Conservation (phyloP, 441 rosid species). For the Kokia cookei region DNA sequence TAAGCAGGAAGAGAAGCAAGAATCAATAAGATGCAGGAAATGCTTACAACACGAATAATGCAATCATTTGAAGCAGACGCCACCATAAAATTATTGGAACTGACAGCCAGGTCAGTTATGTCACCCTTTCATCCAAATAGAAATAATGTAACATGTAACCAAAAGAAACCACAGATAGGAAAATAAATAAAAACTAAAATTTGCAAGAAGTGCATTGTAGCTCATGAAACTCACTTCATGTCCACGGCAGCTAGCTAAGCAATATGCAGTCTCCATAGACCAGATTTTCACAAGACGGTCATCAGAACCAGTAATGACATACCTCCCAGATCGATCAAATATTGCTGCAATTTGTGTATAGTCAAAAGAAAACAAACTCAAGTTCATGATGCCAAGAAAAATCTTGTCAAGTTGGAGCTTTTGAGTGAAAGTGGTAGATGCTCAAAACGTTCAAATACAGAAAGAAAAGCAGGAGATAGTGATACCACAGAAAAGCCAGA, state of each 20-base stretch:
- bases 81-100: conserved; percentile 85
- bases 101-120: conserved; percentile 98
- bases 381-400: background rate
- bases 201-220: conserved; percentile 14
- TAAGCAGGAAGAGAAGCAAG: conserved; percentile 6
- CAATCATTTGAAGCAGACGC: conserved; percentile 99
- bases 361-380: conserved; percentile 4
- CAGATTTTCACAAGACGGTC: conserved; percentile 99
- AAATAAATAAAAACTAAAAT: conserved; percentile 5
- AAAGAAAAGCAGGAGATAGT: background rate
- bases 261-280: conserved; percentile 99
- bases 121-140: conserved; percentile 70
- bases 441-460: background rate
- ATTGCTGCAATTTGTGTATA: conserved; percentile 67
- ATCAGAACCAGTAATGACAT: conserved; percentile 97
- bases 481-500: background rate
- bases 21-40: conserved; percentile 12
- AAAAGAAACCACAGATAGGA: background rate
- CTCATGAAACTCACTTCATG: conserved; percentile 78
- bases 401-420: background rate
- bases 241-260: conserved; percentile 99
- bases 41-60: conserved; percentile 86
- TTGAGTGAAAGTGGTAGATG: background rate
- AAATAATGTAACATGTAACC: conserved; percentile 9
- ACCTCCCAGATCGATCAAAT: conserved; percentile 95